Evolutionary conservation across 768 basidiomycete species (phyloP).

Genomic region (Pleurotus salmoneostramineus): DNA sequence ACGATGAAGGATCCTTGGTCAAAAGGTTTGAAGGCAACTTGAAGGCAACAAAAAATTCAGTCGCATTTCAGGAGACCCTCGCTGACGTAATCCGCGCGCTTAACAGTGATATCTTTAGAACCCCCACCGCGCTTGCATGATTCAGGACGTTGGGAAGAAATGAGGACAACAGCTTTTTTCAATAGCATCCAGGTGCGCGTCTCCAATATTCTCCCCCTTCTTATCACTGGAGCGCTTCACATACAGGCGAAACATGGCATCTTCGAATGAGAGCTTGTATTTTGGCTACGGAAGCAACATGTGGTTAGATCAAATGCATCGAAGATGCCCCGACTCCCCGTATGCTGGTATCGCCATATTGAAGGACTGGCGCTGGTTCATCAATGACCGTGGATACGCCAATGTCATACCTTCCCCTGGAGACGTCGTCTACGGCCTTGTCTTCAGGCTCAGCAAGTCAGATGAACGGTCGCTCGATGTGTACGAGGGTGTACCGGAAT

Average conservation of each 20-base stretch:
- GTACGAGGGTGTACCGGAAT: conserved; percentile 33
- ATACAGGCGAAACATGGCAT: no score
- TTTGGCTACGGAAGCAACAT: conserved; percentile 51
- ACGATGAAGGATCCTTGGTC: conserved; percentile 88
- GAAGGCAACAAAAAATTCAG: neutral
- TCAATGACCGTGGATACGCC: conserved; percentile 38
- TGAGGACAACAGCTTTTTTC: neutral
- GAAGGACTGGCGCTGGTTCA: conserved; percentile 46
- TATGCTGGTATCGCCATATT: conserved; percentile 36
- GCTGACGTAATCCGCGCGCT: neutral
- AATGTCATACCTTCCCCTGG: conserved; percentile 36
- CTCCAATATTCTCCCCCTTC: no score
- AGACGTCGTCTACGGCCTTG: conserved; percentile 38
- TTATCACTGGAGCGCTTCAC: no score
- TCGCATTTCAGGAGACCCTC: neutral
- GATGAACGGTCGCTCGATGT: conserved; percentile 41
- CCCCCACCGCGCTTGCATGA: neutral
- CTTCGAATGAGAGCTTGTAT: conserved; percentile 20
- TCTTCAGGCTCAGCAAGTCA: conserved; percentile 34
- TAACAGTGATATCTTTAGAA: neutral
- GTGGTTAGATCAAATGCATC: conserved; percentile 44
- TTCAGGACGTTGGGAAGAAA: neutral
- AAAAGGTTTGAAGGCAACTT: conserved; percentile 16
- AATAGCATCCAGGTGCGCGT: no score
- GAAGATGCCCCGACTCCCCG: conserved; percentile 40